Conservation (phyloP, 2,329 filamentous ascomycete species). For the Rutstroemia sp. region DNA sequence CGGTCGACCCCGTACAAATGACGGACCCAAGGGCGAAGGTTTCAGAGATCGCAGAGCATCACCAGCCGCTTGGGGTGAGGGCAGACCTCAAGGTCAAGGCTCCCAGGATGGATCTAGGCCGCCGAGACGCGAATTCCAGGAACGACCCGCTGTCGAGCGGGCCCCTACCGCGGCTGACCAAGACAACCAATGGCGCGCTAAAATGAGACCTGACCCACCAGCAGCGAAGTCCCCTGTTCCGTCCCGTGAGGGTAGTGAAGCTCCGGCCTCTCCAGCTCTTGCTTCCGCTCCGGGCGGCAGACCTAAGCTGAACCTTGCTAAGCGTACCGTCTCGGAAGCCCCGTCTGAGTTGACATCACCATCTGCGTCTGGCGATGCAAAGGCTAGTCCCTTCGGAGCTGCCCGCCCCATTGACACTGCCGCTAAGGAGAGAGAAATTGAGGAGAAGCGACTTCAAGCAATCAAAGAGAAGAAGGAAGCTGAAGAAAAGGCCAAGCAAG, state of each 20-base stretch:
- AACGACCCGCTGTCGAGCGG: slow-evolving; percentile 60
- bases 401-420: slow-evolving; percentile 92
- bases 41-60: slow-evolving; percentile 59
- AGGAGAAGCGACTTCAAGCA: slow-evolving; percentile 72
- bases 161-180: slow-evolving; percentile 81
- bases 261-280: slow-evolving; percentile 63
- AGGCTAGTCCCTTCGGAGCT: slow-evolving; percentile 88
- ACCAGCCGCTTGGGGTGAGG: slow-evolving; percentile 70
- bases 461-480: slow-evolving; percentile 75
- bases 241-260: slow-evolving; percentile 67
- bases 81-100: slow-evolving; percentile 34
- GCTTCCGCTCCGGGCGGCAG: slow-evolving; percentile 52
- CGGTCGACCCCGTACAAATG: slow-evolving; percentile 50
- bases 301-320: slow-evolving; percentile 79
- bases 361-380: slow-evolving; percentile 55
- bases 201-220: slow-evolving; percentile 73
- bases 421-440: slow-evolving; percentile 79
- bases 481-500: slow-evolving; percentile 47
- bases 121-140: slow-evolving; percentile 68
- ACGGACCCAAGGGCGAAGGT: slow-evolving; percentile 51
- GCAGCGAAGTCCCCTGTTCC: slow-evolving; percentile 52
- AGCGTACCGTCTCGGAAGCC: slow-evolving; percentile 81
- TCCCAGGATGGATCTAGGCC: slow-evolving; percentile 68
- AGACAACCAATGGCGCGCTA: slow-evolving; percentile 87
- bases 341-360: slow-evolving; percentile 41